These are phyloP conservation scores for Kandelia obovata DNA, from an alignment of 345 rosid genomes.

Conservation along the genomic window DNA sequence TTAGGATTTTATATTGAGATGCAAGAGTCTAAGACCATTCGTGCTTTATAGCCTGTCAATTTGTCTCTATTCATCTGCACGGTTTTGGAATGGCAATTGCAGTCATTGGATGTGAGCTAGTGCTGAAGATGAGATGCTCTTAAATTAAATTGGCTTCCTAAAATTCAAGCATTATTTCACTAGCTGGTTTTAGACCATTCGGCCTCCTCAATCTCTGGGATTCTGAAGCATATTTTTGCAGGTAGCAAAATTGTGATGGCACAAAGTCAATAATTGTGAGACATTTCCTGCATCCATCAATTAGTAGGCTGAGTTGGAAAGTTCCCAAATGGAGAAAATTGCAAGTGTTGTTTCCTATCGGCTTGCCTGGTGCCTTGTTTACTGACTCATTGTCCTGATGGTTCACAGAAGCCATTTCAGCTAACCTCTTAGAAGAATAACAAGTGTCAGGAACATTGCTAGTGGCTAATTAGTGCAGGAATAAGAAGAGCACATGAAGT, in stretches of 20 bases:
- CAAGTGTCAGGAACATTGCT: no score
- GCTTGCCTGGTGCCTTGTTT: no score
- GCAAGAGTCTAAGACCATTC: no score
- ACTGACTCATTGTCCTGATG: no score
- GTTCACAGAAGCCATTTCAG: no score
- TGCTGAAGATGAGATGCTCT: not conserved
- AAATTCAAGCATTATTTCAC: not conserved
- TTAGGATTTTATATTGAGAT: no score
- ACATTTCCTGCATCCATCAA: not conserved
- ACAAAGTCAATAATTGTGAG: not conserved
- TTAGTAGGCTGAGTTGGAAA: not conserved
- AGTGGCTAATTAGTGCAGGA: no score
- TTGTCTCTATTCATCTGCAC: not conserved
- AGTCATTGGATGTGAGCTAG: not conserved
- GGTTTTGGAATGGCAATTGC: not conserved
- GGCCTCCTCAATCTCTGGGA: not conserved
- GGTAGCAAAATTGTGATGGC: not conserved
- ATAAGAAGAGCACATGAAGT: no score
- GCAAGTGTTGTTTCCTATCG: no score
- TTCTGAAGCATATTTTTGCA: no score
- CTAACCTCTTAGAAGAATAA: no score
- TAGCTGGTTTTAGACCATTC: not conserved
- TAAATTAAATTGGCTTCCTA: slow-evolving; percentile 4
- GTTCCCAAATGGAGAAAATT: not conserved
- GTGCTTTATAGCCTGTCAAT: not conserved